These are phyloP conservation scores for Hebeloma cylindrosporum DNA, from an alignment of 768 basidiomycete genomes.

Conservation along the genomic window DNA sequence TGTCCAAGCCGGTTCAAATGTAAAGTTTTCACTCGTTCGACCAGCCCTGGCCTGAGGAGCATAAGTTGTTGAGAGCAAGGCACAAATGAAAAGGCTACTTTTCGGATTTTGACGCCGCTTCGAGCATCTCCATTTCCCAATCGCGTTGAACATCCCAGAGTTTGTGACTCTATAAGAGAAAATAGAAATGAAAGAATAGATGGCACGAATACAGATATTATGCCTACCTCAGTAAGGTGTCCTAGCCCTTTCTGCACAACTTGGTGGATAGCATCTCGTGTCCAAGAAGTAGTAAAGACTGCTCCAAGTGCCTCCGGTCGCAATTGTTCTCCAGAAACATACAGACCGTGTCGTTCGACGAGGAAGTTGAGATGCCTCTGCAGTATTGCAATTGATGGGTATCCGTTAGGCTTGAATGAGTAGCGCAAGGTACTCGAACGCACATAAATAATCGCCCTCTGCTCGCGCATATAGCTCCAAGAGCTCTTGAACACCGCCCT, in stretches of 20 bases:
- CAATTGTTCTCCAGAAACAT: constrained; percentile 34
- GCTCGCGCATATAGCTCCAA: constrained; percentile 64
- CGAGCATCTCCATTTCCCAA: constrained; percentile 71
- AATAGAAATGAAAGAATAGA: background rate
- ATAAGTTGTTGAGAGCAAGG: constrained; percentile 8
- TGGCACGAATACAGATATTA: background rate
- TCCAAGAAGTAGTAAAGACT: constrained; percentile 63
- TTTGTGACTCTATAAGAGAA: constrained; percentile 52
- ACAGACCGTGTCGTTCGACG: constrained; percentile 40
- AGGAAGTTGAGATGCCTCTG: constrained; percentile 68
- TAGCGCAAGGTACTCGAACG: constrained; percentile 27
- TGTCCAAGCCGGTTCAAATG: constrained; percentile 69
- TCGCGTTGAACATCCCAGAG: constrained; percentile 74
- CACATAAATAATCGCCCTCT: constrained; percentile 79
- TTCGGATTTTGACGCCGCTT: constrained; percentile 43
- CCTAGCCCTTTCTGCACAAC: constrained; percentile 56
- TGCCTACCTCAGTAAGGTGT: constrained; percentile 67
- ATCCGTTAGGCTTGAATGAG: constrained; percentile 10
- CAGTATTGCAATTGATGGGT: constrained; percentile 71
- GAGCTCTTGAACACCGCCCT: constrained; percentile 52
- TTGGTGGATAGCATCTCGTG: constrained; percentile 49
- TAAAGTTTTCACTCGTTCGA: constrained; percentile 54
- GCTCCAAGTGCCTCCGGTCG: constrained; percentile 56
- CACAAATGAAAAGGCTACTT: constrained; percentile 33
- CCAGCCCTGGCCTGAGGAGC: constrained; percentile 38